A percentile compares a stretch with the other conserved stretches of the same genome.
phyloP scores from a whole-genome alignment of 108 stramenopile genomes.

The Pseudonitzschia pungens region DNA sequence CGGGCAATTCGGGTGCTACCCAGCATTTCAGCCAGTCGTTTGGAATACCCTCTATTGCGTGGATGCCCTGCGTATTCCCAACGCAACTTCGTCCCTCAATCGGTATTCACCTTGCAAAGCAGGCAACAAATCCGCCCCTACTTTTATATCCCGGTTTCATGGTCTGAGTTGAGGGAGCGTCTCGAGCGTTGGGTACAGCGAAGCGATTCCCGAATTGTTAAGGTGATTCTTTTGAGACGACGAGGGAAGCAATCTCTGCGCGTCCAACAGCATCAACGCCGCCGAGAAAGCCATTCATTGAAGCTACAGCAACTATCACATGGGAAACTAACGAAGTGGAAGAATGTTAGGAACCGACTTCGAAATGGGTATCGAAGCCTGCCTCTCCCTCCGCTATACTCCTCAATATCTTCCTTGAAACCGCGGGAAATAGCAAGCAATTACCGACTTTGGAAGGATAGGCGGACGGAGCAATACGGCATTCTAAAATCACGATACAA shows the following conservation, averaged over 20 bases:
- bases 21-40: neutral
- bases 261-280: neutral
- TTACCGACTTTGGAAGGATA: slow-evolving; percentile 26
- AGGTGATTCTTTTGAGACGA: slow-evolving; percentile 19
- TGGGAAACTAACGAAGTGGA: neutral
- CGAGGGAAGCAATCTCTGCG: neutral
- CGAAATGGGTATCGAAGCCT: neutral
- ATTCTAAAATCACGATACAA: slow-evolving; percentile 26
- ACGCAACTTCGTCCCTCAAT: neutral
- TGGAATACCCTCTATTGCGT: neutral
- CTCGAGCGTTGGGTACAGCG: slow-evolving; percentile 30
- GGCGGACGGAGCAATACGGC: slow-evolving; percentile 24
- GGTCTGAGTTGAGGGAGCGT: slow-evolving; percentile 34
- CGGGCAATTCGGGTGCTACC: neutral
- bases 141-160: slow-evolving; percentile 37
- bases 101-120: neutral
- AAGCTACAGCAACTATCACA: neutral
- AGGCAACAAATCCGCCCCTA: slow-evolving; percentile 29
- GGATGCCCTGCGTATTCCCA: neutral
- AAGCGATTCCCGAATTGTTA: slow-evolving; percentile 27
- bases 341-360: neutral
- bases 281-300: too few relatives aligned
- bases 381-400: neutral
- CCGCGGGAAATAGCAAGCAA: neutral
- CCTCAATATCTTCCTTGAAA: neutral